Base-by-base conservation (phyloP, 305 asterid species). In the Fraxinus ornus region DNA sequence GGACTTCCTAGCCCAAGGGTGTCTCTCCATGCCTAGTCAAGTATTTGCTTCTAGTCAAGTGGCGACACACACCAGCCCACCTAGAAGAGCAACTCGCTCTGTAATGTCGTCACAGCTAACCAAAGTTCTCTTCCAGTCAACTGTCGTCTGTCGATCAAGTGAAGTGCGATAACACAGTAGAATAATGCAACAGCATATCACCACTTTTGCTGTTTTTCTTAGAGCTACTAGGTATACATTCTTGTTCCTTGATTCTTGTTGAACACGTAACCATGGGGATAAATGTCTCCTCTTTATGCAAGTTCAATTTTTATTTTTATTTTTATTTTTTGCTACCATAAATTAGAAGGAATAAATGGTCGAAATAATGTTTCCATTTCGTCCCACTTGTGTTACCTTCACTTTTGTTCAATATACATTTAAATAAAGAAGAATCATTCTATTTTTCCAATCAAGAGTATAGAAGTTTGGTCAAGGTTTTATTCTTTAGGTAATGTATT, bases 1-100 rank as follows among this genome's bases (percentile, higher is more conserved):
- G 94, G 94, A 81, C 82, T 90, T 75, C 94, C 93, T 33, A 91
- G 91, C 86, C 93, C 97, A 7, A 86, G 91, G 79, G 76, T 73
- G 71, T 75, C 90, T 82, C 37, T 35, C 13, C 28, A 1, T 21
- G 17, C 57, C 15, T 22, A 24, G 35, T 22, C 1, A 24, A 22
- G 1, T 64, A 3, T 64, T 24, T 7, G 72, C 17, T 7, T 64
- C 37, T 28, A 10, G 6, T 66, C 19, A 10, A 26, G 75, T 66
- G 36, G 74, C n/a, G 74, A 24, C 15, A 66, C 7, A 26, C 73
- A 64, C n/a, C 35, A 8, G n/a, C 35, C 8, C 35, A 21, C 73
- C 19, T 10, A 24, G n/a, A 22, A 24, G 2, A 26, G 74, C 74
- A 15, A 10, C 74, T 22, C 19, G 19, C 36, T 66, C 36, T 66